Percentiles rank a stretch among this genome's conserved stretches.
These are phyloP conservation scores for Solanum virginianum DNA, from an alignment of 257 asterid genomes.

Conservation along the genomic window DNA sequence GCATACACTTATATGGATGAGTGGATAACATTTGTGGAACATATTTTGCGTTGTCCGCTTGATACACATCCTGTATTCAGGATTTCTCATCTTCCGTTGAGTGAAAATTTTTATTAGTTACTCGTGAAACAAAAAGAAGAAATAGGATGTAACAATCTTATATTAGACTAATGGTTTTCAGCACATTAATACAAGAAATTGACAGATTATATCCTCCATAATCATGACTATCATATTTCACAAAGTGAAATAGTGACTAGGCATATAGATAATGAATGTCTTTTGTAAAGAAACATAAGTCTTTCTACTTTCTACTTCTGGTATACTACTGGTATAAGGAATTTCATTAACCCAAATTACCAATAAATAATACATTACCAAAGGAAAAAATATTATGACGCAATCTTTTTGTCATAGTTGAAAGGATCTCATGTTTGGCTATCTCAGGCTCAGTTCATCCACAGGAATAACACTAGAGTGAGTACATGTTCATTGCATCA, in stretches of 20 bases:
- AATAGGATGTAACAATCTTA: neutral
- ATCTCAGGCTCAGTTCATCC: neutral
- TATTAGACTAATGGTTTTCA: neutral
- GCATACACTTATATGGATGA: neutral
- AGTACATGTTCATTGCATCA: neutral
- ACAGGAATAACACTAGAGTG: neutral
- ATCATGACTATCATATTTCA: neutral
- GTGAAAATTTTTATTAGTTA: neutral
- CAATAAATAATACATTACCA: neutral
- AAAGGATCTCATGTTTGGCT: neutral
- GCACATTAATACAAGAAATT: neutral
- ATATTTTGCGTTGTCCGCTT: neutral
- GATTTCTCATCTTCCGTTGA: neutral
- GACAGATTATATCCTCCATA: neutral
- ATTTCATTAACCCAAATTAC: neutral
- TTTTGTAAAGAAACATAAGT: neutral
- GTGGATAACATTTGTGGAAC: neutral
- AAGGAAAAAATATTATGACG: neutral
- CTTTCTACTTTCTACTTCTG: neutral
- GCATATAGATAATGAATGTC: neutral
- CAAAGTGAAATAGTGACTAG: neutral
- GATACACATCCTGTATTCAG: neutral
- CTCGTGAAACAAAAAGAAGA: neutral
- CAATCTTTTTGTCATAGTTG: neutral
- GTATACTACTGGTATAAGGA: neutral